phyloP scores from a whole-genome alignment of 192 early-diverging fungal species.

The Thamnidium elegans region DNA sequence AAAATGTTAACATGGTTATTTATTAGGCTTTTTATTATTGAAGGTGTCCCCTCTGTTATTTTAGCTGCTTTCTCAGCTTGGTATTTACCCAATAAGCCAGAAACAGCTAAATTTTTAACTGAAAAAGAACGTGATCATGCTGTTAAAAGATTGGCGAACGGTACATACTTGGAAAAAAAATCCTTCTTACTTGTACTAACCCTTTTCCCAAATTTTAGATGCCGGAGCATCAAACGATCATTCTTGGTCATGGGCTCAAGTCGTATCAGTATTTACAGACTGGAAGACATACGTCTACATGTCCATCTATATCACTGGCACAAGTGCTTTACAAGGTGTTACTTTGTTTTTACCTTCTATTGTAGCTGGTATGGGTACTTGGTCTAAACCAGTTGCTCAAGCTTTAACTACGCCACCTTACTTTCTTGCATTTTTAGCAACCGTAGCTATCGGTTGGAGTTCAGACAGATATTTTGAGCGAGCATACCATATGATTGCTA shows the following conservation, averaged over 20 bases:
- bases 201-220: conserved; percentile 21
- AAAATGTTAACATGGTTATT: background rate
- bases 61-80: conserved; percentile 28
- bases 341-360: conserved; percentile 73
- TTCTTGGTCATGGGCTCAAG: conserved; percentile 39
- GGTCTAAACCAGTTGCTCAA: conserved; percentile 24
- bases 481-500: conserved; percentile 22
- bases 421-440: conserved; percentile 24
- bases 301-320: conserved; percentile 56
- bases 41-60: conserved; percentile 55
- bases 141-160: conserved; percentile 25
- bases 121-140: conserved; percentile 26
- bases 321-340: conserved; percentile 59
- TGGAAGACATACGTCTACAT: conserved; percentile 46
- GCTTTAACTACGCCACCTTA: conserved; percentile 33
- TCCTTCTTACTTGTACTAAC: conserved; percentile 17
- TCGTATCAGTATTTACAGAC: conserved; percentile 45
- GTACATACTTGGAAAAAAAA: conserved; percentile 20
- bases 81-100: conserved; percentile 25
- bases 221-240: conserved; percentile 40
- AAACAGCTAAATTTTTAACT: conserved; percentile 28
- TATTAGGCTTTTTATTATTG: conserved; percentile 58
- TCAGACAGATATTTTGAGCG: conserved; percentile 27
- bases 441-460: conserved; percentile 23
- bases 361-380: conserved; percentile 38